Conservation (phyloP, 2,329 filamentous ascomycete genomes). For the Coleophoma cylindrospora region DNA sequence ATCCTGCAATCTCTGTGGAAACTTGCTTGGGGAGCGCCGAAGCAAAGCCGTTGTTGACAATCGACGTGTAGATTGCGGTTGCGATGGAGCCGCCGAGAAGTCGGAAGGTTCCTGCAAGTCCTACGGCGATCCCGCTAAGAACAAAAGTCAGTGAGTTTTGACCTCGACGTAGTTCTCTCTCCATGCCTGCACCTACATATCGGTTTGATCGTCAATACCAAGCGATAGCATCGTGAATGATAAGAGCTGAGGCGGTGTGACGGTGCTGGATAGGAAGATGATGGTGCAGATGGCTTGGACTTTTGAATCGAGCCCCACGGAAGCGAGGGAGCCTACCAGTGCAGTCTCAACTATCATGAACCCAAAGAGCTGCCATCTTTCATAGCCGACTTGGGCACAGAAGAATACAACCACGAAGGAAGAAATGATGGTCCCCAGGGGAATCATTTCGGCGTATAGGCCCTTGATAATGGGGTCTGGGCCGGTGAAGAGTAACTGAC, state of each 20-base stretch:
- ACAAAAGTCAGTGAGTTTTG: not conserved
- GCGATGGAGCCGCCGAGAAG: slow-evolving; percentile 32
- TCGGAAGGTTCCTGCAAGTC: slow-evolving; percentile 31
- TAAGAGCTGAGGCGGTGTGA: slow-evolving; percentile 27
- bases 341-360: slow-evolving; percentile 29
- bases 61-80: slow-evolving; percentile 32
- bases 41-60: slow-evolving; percentile 26
- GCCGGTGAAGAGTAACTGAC: slow-evolving; percentile 20
- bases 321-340: slow-evolving; percentile 29
- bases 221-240: slow-evolving; percentile 31
- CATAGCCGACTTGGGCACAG: slow-evolving; percentile 26
- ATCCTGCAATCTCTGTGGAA: slow-evolving; percentile 28
- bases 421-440: slow-evolving; percentile 1
- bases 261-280: slow-evolving; percentile 24
- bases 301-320: slow-evolving; percentile 26
- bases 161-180: not conserved
- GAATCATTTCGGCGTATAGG: slow-evolving; percentile 17
- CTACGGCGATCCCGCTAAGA: slow-evolving; percentile 28
- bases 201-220: slow-evolving; percentile 28
- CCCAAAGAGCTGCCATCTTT: slow-evolving; percentile 31
- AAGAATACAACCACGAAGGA: slow-evolving; percentile 19
- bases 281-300: slow-evolving; percentile 29
- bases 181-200: slow-evolving; percentile 22
- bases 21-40: slow-evolving; percentile 18
- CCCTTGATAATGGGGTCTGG: slow-evolving; percentile 20